Evolutionary conservation across 2,329 filamentous ascomycete species (phyloP), one percentile per base, ranked within the genome.

Genomic region (Plectosphaerella cucumerina): DNA sequence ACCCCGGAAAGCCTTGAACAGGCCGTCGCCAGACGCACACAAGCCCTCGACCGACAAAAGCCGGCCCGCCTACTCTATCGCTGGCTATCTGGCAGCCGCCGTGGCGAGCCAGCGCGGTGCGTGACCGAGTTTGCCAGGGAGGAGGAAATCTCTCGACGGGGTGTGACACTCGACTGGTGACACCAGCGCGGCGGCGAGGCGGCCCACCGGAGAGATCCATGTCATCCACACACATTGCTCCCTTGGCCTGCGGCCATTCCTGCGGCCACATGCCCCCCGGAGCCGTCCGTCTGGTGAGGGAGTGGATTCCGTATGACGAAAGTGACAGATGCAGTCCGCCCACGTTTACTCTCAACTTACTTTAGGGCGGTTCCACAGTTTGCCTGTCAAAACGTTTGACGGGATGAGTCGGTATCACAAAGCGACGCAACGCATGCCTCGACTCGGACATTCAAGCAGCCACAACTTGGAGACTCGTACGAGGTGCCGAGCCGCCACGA

Each of bases 231-330:
- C 49, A 42, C 48, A 49, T 23, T 39, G 43, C 15, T 51, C 34
- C 48, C 42, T 44, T 31, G 49, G 52, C 17, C 49, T 56, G 54
- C 52, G 54, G 54, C 54, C 54, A 54, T 44, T 48, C 54, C 54
- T 56, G 54, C 54, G 49, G 52, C 54, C 54, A 31, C 51, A 44
- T 43, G 46, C 26, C 26, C 23, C 26, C 26, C 26, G 26, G 26
- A 10, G 26, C 26, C 26, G 26, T 49, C 53, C 51, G 53, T 47
- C 53, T 53, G 53, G 51, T 50, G 53, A 31, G 26, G 9, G 26
- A 31, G 51, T 42, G 39, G 39, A 42, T 46, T 51, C 14, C 15
- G 35, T 18, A 49, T 44, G 23, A 55, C 51, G 53, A 51, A 45
- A 48, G 48, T 31, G 51, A 33, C 45, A 48, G 48, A 23, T 51